Conservation (phyloP, 768 basidiomycete genomes). For the Mycena galopus region DNA sequence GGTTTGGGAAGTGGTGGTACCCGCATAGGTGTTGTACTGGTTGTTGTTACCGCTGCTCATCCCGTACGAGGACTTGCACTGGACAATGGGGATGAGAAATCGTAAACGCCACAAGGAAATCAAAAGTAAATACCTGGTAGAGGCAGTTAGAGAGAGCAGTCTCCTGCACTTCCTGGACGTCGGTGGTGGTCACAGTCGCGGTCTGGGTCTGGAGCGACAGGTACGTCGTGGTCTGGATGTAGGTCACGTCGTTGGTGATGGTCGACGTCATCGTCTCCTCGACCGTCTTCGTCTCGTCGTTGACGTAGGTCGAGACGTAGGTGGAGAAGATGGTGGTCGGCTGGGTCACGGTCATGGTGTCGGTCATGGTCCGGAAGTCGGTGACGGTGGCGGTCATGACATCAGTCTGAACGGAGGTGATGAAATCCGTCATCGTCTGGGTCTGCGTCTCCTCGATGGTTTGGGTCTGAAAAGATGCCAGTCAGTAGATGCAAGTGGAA, state of each 20-base stretch:
- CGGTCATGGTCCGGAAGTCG: constrained; percentile 66
- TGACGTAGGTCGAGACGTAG: constrained; percentile 67
- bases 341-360: constrained; percentile 62
- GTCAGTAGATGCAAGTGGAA: constrained; percentile 9
- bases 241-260: constrained; percentile 61
- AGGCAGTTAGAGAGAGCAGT: constrained; percentile 70
- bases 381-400: constrained; percentile 69
- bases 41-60: constrained; percentile 66
- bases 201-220: constrained; percentile 63
- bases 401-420: constrained; percentile 67
- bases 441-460: constrained; percentile 66
- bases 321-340: constrained; percentile 72
- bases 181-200: constrained; percentile 57
- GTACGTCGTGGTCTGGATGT: constrained; percentile 64
- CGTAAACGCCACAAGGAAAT: neutral
- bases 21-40: constrained; percentile 58
- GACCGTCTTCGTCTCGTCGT: constrained; percentile 74
- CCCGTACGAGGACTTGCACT: constrained; percentile 73
- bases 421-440: no score
- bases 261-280: constrained; percentile 69
- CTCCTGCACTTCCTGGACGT: constrained; percentile 55
- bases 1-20: constrained; percentile 3
- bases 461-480: constrained; percentile 58
- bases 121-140: constrained; percentile 52
- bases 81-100: constrained; percentile 30